These are phyloP conservation scores for Solanum appendiculatum DNA, from an alignment of 257 asterid species.

Conservation along the genomic window DNA sequence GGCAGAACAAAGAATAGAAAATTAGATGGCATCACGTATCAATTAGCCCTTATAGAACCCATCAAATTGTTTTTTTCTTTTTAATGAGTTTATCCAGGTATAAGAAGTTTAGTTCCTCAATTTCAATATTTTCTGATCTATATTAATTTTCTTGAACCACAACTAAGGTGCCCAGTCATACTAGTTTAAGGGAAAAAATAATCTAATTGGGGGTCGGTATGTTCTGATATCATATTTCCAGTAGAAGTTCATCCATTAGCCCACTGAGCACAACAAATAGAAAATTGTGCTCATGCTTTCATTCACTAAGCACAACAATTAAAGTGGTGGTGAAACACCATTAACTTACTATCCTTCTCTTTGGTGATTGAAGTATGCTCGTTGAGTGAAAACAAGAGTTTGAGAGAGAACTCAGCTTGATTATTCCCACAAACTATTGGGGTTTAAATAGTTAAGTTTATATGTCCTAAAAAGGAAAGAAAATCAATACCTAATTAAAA, in stretches of 20 bases:
- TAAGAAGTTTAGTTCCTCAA: not conserved
- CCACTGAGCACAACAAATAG: not conserved
- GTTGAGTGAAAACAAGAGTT: too few relatives aligned
- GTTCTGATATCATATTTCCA: not conserved
- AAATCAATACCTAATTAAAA: too few relatives aligned
- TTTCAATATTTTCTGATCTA: not conserved
- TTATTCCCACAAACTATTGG: too few relatives aligned
- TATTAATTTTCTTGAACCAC: not conserved
- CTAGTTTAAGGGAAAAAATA: not conserved
- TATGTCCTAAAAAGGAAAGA: too few relatives aligned
- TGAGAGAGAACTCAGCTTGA: too few relatives aligned
- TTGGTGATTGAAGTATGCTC: not conserved
- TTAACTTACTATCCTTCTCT: not conserved
- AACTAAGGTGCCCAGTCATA: not conserved
- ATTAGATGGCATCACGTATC: not conserved
- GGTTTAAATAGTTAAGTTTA: too few relatives aligned
- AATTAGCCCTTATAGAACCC: not conserved
- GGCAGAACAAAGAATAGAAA: not conserved
- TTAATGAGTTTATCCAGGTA: not conserved
- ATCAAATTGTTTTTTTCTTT: not conserved
- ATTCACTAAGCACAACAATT: not conserved
- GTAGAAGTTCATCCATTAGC: not conserved
- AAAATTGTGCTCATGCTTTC: not conserved
- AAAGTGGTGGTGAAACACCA: not conserved
- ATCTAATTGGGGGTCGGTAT: not conserved